phyloP scores from a whole-genome alignment of 495 filamentous ascomycete genomes.

The Penicillium odoratum region DNA sequence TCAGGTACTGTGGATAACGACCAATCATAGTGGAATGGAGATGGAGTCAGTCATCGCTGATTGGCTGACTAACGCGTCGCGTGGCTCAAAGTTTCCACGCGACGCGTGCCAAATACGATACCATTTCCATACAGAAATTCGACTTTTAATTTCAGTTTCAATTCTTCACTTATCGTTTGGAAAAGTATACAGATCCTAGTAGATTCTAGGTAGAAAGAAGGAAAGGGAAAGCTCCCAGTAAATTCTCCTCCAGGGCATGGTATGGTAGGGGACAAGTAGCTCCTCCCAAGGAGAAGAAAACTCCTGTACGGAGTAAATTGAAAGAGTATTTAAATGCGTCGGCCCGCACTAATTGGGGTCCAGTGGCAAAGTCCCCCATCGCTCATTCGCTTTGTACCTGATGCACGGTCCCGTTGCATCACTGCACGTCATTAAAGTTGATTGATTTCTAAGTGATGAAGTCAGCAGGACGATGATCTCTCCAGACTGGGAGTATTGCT shows the following conservation, averaged over 20 bases:
- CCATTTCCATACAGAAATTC: background rate
- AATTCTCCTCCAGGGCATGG: background rate
- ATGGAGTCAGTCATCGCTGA: background rate
- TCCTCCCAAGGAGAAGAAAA: background rate
- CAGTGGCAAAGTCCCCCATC: conserved; percentile 1
- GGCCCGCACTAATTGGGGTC: conserved; percentile 1
- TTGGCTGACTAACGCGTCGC: background rate
- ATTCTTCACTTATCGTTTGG: background rate
- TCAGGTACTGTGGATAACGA: background rate
- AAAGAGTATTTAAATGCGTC: conserved; percentile 1
- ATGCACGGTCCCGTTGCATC: background rate
- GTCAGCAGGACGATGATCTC: background rate
- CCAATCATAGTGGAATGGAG: background rate
- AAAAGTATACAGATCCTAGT: background rate
- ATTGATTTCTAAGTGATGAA: background rate
- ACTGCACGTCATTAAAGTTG: background rate
- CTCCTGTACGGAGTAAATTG: background rate
- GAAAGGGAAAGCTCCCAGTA: background rate
- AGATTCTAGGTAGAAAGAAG: background rate
- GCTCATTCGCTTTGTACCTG: background rate
- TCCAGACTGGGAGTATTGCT: background rate
- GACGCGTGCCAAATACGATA: background rate
- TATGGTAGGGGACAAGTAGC: background rate
- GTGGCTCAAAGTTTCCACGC: background rate
- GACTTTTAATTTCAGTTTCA: too few species aligned